phyloP scores from a whole-genome alignment of 306 rosid species.

The Glycyrrhiza uralensis region DNA sequence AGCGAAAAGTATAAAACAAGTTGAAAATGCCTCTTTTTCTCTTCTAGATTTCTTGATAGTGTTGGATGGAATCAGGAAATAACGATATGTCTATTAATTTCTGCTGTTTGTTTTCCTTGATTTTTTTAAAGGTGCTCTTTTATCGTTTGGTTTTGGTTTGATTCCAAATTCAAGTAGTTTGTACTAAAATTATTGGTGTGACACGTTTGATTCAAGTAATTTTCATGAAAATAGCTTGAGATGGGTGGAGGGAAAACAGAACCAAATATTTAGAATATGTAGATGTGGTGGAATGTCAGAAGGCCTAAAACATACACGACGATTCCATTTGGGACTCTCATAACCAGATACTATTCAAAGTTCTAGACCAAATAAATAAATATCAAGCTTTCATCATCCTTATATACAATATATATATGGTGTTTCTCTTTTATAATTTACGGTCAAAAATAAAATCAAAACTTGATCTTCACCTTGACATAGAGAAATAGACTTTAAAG shows the following conservation, averaged over 20 bases:
- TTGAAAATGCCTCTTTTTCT: not conserved
- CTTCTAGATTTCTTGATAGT: not conserved
- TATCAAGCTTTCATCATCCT: no score
- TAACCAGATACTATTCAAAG: not conserved
- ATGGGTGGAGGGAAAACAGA: not conserved
- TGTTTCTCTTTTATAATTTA: no score
- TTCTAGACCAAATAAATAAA: no score
- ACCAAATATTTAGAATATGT: conserved; percentile 1
- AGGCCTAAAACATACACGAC: conserved; percentile 25
- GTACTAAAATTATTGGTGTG: conserved; percentile 15
- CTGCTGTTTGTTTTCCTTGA: conserved; percentile 22
- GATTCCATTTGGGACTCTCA: conserved; percentile 19
- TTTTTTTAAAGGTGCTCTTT: not conserved
- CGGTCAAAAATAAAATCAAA: not conserved
- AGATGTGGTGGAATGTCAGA: conserved; percentile 26
- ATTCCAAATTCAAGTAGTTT: conserved; percentile 11
- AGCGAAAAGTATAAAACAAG: conserved; percentile 18
- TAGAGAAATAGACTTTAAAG: not conserved
- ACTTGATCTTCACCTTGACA: not conserved
- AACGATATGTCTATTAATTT: not conserved
- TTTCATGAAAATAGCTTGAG: conserved; percentile 21
- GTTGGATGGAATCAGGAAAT: conserved; percentile 26
- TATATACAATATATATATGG: no score
- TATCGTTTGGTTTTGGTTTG: conserved; percentile 27
- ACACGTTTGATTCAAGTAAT: conserved; percentile 47